A percentile compares a stretch with the other conserved stretches of the same genome.
phyloP scores from a whole-genome alignment of 139 green algal genomes.

The Mesostigma viride region DNA sequence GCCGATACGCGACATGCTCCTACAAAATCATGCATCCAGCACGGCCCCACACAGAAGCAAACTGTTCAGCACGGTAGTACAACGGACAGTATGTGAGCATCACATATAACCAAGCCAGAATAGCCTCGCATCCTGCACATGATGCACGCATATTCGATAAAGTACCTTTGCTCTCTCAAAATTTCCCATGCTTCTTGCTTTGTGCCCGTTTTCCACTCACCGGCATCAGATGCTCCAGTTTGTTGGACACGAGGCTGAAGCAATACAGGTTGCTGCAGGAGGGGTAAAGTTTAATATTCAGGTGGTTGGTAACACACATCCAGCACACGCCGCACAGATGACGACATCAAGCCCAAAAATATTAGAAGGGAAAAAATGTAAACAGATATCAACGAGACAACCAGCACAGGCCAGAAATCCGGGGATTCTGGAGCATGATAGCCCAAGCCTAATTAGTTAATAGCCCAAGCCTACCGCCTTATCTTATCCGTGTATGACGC shows the following conservation, averaged over 20 bases:
- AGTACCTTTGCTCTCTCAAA: neutral
- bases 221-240: slow-evolving; percentile 76
- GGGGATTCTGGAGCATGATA: neutral
- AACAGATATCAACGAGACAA: neutral
- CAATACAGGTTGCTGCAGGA: slow-evolving; percentile 35
- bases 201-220: slow-evolving; percentile 14
- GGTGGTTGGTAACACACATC: no score
- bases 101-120: neutral
- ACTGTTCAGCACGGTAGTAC: neutral
- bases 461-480: no score
- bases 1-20: no score
- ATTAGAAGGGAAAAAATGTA: neutral
- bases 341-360: no score
- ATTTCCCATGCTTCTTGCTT: neutral
- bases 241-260: slow-evolving; percentile 38
- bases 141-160: neutral
- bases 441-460: neutral
- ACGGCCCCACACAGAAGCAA: neutral
- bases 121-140: neutral
- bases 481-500: no score
- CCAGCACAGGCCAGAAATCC: no score
- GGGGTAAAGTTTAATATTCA: no score
- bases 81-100: neutral
- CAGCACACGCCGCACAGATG: no score
- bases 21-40: no score